A percentile compares a stretch with the other conserved stretches of the same genome.
Evolutionary conservation across 768 basidiomycete genomes (phyloP).

Genomic region (Trichaptum fuscoviolaceum): DNA sequence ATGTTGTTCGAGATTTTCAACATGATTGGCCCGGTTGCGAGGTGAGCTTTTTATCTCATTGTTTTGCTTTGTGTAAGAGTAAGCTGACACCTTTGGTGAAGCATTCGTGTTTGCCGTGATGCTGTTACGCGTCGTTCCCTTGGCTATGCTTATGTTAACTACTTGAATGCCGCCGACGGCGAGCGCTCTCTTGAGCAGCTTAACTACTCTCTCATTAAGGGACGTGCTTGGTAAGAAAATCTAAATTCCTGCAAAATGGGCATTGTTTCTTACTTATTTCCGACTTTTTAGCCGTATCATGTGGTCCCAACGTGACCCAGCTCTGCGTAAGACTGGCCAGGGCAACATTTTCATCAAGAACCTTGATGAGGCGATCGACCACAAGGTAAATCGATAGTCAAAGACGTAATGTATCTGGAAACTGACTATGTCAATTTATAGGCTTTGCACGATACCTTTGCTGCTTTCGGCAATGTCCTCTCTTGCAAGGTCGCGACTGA

Average conservation of each 20-base stretch:
- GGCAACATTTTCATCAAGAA: slow-evolving; percentile 99
- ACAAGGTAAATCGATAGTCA: slow-evolving; percentile 60
- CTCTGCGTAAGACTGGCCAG: slow-evolving; percentile 97
- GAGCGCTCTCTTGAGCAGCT: slow-evolving; percentile 98
- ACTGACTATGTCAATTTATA: slow-evolving; percentile 23
- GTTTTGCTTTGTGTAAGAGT: slow-evolving; percentile 9
- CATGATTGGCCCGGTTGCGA: slow-evolving; percentile 98
- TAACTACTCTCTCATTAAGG: slow-evolving; percentile 99
- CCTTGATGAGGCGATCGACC: slow-evolving; percentile 93
- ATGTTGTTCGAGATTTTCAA: slow-evolving; percentile 99
- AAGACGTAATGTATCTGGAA: not conserved
- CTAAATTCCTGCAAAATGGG: slow-evolving; percentile 8
- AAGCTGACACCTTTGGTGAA: slow-evolving; percentile 23
- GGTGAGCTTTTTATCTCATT: slow-evolving; percentile 42
- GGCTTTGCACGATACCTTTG: slow-evolving; percentile 99
- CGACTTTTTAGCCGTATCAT: slow-evolving; percentile 78
- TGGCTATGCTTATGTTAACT: slow-evolving; percentile 99
- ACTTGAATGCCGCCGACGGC: slow-evolving; percentile 91
- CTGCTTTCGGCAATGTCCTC: slow-evolving; percentile 96
- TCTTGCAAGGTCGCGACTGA: slow-evolving; percentile 99
- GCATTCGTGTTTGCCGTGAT: slow-evolving; percentile 99
- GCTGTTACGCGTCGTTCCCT: slow-evolving; percentile 99
- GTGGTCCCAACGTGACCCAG: slow-evolving; percentile 99
- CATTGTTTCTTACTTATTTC: slow-evolving; percentile 13
- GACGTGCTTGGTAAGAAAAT: slow-evolving; percentile 76